These are phyloP conservation scores for Arthrobotrys sinensis DNA, from an alignment of 2,329 filamentous ascomycete genomes.

Conservation along the genomic window DNA sequence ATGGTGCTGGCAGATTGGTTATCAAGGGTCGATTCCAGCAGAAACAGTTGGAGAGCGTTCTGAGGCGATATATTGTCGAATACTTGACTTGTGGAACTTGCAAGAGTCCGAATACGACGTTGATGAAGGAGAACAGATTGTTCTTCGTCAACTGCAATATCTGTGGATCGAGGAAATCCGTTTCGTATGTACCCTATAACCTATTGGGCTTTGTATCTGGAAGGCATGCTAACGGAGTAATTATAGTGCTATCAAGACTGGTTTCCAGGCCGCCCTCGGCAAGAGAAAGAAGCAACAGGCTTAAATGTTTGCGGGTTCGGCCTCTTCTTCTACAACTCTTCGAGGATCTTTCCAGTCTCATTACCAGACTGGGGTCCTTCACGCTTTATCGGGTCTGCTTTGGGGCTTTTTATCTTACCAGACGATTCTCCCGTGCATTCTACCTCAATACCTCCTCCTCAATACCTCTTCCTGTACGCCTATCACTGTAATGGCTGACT, in stretches of 20 bases:
- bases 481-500: neutral
- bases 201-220: conserved; percentile 78
- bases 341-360: neutral
- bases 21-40: conserved; percentile 99
- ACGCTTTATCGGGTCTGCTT: conserved; percentile 14
- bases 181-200: conserved; percentile 61
- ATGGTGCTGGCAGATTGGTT: conserved; percentile 90
- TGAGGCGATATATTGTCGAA: conserved; percentile 96
- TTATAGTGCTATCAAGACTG: conserved; percentile 98
- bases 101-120: conserved; percentile 91
- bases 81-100: conserved; percentile 99
- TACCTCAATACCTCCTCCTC: neutral
- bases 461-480: neutral
- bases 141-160: conserved; percentile 98
- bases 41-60: conserved; percentile 98
- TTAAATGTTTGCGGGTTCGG: conserved; percentile 70
- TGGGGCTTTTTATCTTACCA: neutral
- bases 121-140: conserved; percentile 98
- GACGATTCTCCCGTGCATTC: neutral
- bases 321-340: conserved; percentile 6
- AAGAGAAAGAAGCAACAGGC: conserved; percentile 96
- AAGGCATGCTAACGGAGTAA: conserved; percentile 72
- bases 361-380: conserved; percentile 18
- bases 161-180: conserved; percentile 69
- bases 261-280: conserved; percentile 99